A percentile compares a stretch with the other conserved stretches of the same genome.
These are phyloP conservation scores for Colletotrichum cordylinicola DNA, from an alignment of 2,329 filamentous ascomycete species.

Conservation along the genomic window DNA sequence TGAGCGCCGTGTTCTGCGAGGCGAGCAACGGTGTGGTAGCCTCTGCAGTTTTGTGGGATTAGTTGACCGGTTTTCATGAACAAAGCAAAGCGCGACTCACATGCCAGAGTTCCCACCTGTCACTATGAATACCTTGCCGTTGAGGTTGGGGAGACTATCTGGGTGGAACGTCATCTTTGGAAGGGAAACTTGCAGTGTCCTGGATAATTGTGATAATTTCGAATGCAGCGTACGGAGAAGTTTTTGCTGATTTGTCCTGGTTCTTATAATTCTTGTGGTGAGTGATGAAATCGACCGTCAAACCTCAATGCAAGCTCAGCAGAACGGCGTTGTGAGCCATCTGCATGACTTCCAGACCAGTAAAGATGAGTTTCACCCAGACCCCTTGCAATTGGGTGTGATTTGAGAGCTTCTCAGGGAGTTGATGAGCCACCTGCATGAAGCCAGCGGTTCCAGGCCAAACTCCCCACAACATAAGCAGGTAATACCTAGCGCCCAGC, in stretches of 20 bases:
- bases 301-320: neutral
- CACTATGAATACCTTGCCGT: slow-evolving; percentile 47
- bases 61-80: neutral
- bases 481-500: neutral
- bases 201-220: neutral
- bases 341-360: neutral
- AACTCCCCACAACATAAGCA: neutral
- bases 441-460: neutral
- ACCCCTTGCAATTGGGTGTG: neutral
- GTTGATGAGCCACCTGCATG: neutral
- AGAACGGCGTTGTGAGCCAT: neutral
- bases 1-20: slow-evolving; percentile 42
- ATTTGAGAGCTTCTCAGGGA: neutral
- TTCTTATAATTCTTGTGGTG: neutral
- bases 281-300: neutral
- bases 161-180: slow-evolving; percentile 38
- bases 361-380: neutral
- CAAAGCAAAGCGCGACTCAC: slow-evolving; percentile 30
- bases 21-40: slow-evolving; percentile 39
- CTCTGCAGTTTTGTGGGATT: slow-evolving; percentile 23
- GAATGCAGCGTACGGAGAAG: neutral
- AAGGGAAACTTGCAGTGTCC: neutral
- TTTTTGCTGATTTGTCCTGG: neutral
- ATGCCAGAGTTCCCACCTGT: slow-evolving; percentile 52
- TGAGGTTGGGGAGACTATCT: slow-evolving; percentile 45